These are phyloP conservation scores for Mycena sp. DNA, from an alignment of 1,284 basidiomycete genomes.

Conservation along the genomic window DNA sequence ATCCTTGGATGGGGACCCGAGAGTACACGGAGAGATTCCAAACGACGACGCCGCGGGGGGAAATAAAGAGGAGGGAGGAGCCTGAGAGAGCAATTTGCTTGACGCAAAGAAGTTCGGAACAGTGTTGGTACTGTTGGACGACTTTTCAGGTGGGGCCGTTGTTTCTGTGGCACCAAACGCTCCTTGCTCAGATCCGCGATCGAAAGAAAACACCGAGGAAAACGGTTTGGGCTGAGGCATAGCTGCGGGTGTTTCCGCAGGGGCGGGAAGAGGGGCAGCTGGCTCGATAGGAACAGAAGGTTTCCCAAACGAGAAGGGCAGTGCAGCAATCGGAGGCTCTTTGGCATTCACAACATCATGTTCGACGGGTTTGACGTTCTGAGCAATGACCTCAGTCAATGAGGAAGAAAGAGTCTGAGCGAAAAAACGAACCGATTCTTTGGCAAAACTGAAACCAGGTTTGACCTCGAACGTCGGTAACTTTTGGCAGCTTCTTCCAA, in stretches of 20 bases:
- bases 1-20: slow-evolving; percentile 2
- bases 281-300: slow-evolving; percentile 33
- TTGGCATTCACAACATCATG: slow-evolving; percentile 54
- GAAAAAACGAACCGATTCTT: slow-evolving; percentile 56
- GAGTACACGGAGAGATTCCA: neutral
- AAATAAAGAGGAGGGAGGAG: slow-evolving; percentile 10
- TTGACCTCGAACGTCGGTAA: slow-evolving; percentile 67
- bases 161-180: slow-evolving; percentile 1
- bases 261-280: slow-evolving; percentile 21
- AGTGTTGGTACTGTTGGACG: slow-evolving; percentile 27
- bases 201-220: slow-evolving; percentile 13
- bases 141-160: neutral
- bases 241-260: neutral
- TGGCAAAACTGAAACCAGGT: slow-evolving; percentile 73
- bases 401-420: neutral
- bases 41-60: slow-evolving; percentile 16
- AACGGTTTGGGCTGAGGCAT: slow-evolving; percentile 25
- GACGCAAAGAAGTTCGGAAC: slow-evolving; percentile 63
- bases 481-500: slow-evolving; percentile 62
- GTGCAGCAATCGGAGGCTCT: slow-evolving; percentile 68
- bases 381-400: slow-evolving; percentile 2
- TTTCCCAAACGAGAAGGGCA: slow-evolving; percentile 72
- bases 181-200: neutral
- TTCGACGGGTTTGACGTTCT: slow-evolving; percentile 43
- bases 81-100: slow-evolving; percentile 27